phyloP scores from a whole-genome alignment of 1,284 basidiomycete genomes.

The Trichosporon coremiiforme region DNA sequence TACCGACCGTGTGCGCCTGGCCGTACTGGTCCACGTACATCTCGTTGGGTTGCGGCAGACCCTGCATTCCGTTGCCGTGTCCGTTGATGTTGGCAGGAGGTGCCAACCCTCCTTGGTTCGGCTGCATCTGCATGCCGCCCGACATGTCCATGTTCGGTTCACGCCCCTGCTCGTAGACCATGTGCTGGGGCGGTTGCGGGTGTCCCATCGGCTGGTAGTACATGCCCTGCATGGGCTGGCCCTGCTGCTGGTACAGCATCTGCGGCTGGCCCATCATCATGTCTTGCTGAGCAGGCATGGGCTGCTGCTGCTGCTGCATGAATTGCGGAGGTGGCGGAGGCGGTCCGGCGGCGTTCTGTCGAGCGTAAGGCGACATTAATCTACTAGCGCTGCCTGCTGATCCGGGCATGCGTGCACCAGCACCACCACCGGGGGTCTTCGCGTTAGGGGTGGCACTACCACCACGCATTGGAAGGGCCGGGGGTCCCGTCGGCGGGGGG shows the following conservation, averaged over 20 bases:
- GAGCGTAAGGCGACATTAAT: conserved; percentile 38
- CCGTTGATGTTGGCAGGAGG: conserved; percentile 48
- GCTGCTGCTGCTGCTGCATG: conserved; percentile 30
- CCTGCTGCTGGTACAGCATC: conserved; percentile 29
- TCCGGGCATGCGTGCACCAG: conserved; percentile 18
- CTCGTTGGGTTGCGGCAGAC: conserved; percentile 41
- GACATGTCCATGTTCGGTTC: conserved; percentile 29
- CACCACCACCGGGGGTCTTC: conserved; percentile 22
- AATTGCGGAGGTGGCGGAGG: conserved; percentile 42
- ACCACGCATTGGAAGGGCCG: conserved; percentile 48
- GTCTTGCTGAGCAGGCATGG: conserved; percentile 20
- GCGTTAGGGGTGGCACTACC: conserved; percentile 33
- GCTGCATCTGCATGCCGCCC: conserved; percentile 12
- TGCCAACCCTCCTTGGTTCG: conserved; percentile 30
- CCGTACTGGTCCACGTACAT: conserved; percentile 53
- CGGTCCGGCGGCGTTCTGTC: conserved; percentile 16
- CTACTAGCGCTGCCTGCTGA: conserved; percentile 25
- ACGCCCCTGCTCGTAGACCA: conserved; percentile 20
- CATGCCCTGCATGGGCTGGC: conserved; percentile 30
- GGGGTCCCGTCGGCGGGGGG: conserved; percentile 60
- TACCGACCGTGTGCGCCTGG: conserved; percentile 41
- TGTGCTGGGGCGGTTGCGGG: conserved; percentile 28
- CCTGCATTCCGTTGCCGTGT: conserved; percentile 35
- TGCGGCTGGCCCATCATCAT: conserved; percentile 29
- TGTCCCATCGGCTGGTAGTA: conserved; percentile 33